phyloP scores from a whole-genome alignment of 2,329 filamentous ascomycete genomes.

The Diaporthe vaccinii region DNA sequence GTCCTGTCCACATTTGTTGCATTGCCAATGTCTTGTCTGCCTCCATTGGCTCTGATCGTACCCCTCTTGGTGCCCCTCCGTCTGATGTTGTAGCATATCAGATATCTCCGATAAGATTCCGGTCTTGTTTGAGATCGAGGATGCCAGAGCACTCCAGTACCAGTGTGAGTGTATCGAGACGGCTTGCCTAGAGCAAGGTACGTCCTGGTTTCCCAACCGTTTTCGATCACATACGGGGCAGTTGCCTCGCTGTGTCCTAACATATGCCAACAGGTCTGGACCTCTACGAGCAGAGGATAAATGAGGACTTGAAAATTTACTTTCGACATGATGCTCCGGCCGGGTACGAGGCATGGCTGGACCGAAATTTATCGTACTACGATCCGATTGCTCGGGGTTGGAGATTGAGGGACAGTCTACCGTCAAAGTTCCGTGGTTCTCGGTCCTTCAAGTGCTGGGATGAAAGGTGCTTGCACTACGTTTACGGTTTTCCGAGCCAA shows the following conservation, averaged over 20 bases:
- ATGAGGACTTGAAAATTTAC: conserved; percentile 54
- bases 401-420: conserved; percentile 54
- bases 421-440: conserved; percentile 52
- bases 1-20: neutral
- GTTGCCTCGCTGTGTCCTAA: conserved; percentile 23
- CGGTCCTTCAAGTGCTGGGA: conserved; percentile 68
- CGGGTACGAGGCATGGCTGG: conserved; percentile 66
- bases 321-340: conserved; percentile 57
- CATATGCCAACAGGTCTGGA: conserved; percentile 54
- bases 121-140: conserved; percentile 67
- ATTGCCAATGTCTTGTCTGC: conserved; percentile 2
- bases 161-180: conserved; percentile 71
- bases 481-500: conserved; percentile 67
- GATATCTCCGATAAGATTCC: conserved; percentile 55
- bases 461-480: conserved; percentile 68
- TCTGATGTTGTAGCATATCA: conserved; percentile 50
- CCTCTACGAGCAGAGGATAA: conserved; percentile 55
- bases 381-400: conserved; percentile 61
- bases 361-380: conserved; percentile 63
- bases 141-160: conserved; percentile 69
- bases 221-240: neutral
- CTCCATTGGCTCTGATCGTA: neutral
- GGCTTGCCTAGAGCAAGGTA: conserved; percentile 64
- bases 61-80: conserved; percentile 33
- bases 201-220: conserved; percentile 40